Evolutionary conservation across 1,284 basidiomycete genomes (phyloP), one percentile per base, ranked within the genome.

Genomic region (Microbotryum saponariae): DNA sequence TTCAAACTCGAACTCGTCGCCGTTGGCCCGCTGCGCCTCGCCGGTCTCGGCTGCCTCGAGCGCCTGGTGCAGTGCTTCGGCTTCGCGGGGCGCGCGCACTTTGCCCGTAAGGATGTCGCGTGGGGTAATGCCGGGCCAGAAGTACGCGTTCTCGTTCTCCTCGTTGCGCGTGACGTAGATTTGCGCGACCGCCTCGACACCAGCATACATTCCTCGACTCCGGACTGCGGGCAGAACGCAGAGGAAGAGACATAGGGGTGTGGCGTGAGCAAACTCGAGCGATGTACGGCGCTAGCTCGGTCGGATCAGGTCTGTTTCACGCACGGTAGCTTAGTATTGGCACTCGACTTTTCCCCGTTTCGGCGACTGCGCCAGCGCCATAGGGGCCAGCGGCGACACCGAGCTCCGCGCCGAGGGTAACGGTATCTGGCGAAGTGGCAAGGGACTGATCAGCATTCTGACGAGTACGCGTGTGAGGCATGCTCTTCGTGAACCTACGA

Each of bases 41-140:
- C 81, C 81, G 0, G 75, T 71, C 60, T 80, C 79, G n/a, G 81
- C 80, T 57, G 80, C 80, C 10, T 73, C 63, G 6, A 82, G 71
- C 0, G 80, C 79, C 10, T 73, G 48, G 53, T 76, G 73, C 7
- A 82, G 73, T 1, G 72, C 62, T 12, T 73, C 74, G 1, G 77
- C 79, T 65, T 78, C 76, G 3, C 69, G 72, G 0, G 81, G 81
- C 3, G 78, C 73, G 6, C 73, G 64, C 37, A 77, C 78, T 65
- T 77, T 77, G 20, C 78, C 78, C 42, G 45, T 29, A n/a, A 55
- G 51, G 42, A 79, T 78, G 56, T 78, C 77, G 0, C 72, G 68
- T 8, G 77, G 76, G 57, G 75, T 76, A 60, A 79, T 67, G 0
- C 77, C 76, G 0, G 75, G 76, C 77, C 76, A 78, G 60, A 76